These are phyloP conservation scores for Arabidopsis lyrata DNA, from an alignment of 441 rosid species.

Conservation along the genomic window DNA sequence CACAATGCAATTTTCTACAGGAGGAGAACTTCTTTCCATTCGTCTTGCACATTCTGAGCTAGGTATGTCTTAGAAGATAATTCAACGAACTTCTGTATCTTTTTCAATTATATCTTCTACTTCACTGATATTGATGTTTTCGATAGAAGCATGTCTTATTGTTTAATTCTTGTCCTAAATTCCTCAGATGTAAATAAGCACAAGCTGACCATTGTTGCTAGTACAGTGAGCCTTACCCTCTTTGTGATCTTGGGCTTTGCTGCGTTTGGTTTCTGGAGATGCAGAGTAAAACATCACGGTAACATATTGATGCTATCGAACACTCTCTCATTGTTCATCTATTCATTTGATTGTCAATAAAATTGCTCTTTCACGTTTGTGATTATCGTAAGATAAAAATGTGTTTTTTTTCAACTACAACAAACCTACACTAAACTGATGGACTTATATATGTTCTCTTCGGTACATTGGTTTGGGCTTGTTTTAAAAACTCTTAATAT, in stretches of 20 bases:
- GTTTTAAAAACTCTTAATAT: neutral
- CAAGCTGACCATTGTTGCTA: neutral
- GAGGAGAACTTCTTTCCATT: constrained; percentile 47
- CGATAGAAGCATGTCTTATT: neutral
- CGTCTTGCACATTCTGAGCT: constrained; percentile 70
- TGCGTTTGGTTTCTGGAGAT: constrained; percentile 11
- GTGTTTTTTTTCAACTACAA: neutral
- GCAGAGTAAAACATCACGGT: constrained; percentile 19
- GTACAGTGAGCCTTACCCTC: constrained; percentile 8
- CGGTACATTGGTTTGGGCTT: neutral
- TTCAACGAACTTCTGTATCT: neutral
- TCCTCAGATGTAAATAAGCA: constrained; percentile 1
- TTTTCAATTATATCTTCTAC: neutral
- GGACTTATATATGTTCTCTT: neutral
- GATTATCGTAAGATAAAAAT: neutral
- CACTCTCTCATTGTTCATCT: neutral
- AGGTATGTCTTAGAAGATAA: constrained; percentile 37
- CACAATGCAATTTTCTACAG: constrained; percentile 47
- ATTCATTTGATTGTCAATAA: neutral
- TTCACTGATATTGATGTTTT: neutral
- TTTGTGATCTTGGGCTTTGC: neutral
- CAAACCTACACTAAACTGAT: neutral
- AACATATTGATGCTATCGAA: constrained; percentile 1
- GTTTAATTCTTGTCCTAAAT: neutral
- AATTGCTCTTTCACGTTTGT: neutral